Evolutionary conservation across 768 basidiomycete genomes (phyloP).

Genomic region (Psilocybe cyanescens): DNA sequence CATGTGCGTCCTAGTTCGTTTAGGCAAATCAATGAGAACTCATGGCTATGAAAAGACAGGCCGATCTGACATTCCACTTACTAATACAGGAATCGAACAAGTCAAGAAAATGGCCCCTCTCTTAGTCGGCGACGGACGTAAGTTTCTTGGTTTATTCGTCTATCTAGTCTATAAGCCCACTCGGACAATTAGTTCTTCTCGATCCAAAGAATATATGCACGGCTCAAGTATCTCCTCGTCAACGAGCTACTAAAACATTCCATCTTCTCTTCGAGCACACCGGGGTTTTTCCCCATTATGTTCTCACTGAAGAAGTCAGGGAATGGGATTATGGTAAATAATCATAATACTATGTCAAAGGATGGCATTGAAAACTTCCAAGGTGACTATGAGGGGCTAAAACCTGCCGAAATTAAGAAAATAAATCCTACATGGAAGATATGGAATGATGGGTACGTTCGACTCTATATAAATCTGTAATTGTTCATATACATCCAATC

Average conservation of each 20-base stretch:
- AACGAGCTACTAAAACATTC: slow-evolving; percentile 85
- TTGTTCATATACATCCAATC: neutral
- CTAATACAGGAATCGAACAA: slow-evolving; percentile 71
- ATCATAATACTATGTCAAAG: neutral
- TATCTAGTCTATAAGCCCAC: neutral
- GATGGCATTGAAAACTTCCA: slow-evolving; percentile 6
- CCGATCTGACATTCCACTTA: slow-evolving; percentile 85
- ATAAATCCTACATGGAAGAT: slow-evolving; percentile 72
- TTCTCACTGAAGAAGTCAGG: slow-evolving; percentile 65
- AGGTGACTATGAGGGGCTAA: slow-evolving; percentile 87
- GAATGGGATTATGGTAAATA: slow-evolving; percentile 85
- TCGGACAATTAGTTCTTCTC: slow-evolving; percentile 81
- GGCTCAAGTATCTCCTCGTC: slow-evolving; percentile 85
- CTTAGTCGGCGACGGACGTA: slow-evolving; percentile 80
- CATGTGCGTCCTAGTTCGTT: slow-evolving; percentile 49
- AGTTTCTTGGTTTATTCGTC: slow-evolving; percentile 31
- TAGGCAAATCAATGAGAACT: neutral
- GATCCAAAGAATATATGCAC: slow-evolving; percentile 80
- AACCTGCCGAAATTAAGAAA: slow-evolving; percentile 75
- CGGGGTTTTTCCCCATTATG: slow-evolving; percentile 49
- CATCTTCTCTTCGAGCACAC: slow-evolving; percentile 69
- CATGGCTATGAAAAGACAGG: slow-evolving; percentile 65
- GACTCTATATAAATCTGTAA: neutral
- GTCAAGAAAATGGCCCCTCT: slow-evolving; percentile 64
- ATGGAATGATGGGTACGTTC: slow-evolving; percentile 78